Conservation (phyloP, 2,329 filamentous ascomycete genomes). For the Grosmannia clavigera region DNA sequence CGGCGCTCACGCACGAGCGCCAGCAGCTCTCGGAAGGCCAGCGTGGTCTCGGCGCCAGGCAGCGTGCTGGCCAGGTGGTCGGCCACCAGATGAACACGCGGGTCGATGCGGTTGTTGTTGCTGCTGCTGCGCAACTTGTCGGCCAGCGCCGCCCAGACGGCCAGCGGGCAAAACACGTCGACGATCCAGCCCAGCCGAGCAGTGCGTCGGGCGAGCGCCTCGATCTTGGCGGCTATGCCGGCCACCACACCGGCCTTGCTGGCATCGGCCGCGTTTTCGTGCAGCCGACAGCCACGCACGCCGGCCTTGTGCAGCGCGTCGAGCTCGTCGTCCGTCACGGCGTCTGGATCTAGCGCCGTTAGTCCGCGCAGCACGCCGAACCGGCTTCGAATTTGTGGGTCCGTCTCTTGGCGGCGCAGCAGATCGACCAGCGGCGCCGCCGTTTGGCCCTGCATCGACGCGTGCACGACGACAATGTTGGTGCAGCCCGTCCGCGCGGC, state of each 20-base stretch:
- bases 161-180: background rate
- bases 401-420: background rate
- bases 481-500: background rate
- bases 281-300: background rate
- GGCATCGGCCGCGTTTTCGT: background rate
- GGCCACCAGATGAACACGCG: background rate
- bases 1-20: background rate
- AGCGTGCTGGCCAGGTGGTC: background rate
- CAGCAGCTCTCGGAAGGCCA: background rate
- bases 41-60: background rate
- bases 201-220: background rate
- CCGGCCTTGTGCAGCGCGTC: background rate
- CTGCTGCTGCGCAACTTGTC: background rate
- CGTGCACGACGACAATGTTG: background rate
- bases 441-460: background rate
- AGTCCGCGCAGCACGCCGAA: background rate
- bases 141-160: background rate
- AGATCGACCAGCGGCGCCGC: background rate
- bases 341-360: background rate
- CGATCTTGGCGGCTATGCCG: background rate
- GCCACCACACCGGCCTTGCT: background rate
- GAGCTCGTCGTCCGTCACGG: background rate
- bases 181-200: background rate
- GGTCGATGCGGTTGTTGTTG: background rate
- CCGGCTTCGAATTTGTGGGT: background rate